Evolutionary conservation across 345 rosid genomes (phyloP).

Genomic region (Bruguiera parviflora): DNA sequence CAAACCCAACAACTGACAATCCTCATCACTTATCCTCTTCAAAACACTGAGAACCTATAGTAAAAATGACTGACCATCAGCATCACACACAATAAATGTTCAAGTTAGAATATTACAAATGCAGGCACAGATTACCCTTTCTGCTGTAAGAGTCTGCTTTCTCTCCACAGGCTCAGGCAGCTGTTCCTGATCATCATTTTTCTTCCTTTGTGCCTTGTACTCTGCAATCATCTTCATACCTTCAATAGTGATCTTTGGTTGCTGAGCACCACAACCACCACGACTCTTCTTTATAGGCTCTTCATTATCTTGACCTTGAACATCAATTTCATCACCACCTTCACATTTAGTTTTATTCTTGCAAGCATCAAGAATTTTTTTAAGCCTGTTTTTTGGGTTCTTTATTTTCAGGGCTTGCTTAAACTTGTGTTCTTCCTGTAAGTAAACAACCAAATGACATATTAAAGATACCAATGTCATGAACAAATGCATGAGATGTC

Average conservation of each 20-base stretch:
- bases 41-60: constrained; percentile 78
- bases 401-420: constrained; percentile 90
- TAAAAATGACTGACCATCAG: constrained; percentile 7
- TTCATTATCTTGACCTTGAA: constrained; percentile 56
- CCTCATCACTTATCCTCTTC: constrained; percentile 93
- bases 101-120: background rate
- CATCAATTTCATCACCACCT: constrained; percentile 77
- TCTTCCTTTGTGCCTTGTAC: constrained; percentile 72
- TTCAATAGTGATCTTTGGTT: constrained; percentile 86
- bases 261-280: constrained; percentile 94
- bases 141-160: constrained; percentile 93
- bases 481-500: background rate
- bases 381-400: constrained; percentile 86
- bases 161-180: constrained; percentile 95
- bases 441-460: constrained; percentile 19
- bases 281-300: constrained; percentile 76
- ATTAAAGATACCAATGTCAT: constrained; percentile 1
- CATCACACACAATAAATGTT: background rate
- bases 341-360: constrained; percentile 88
- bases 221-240: constrained; percentile 97
- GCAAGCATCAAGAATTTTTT: constrained; percentile 85
- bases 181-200: constrained; percentile 79
- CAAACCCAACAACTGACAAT: constrained; percentile 79
- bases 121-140: constrained; percentile 47
- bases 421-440: constrained; percentile 91